Evolutionary conservation across 1,284 basidiomycete genomes (phyloP).

Genomic region (Boletus sp.): DNA sequence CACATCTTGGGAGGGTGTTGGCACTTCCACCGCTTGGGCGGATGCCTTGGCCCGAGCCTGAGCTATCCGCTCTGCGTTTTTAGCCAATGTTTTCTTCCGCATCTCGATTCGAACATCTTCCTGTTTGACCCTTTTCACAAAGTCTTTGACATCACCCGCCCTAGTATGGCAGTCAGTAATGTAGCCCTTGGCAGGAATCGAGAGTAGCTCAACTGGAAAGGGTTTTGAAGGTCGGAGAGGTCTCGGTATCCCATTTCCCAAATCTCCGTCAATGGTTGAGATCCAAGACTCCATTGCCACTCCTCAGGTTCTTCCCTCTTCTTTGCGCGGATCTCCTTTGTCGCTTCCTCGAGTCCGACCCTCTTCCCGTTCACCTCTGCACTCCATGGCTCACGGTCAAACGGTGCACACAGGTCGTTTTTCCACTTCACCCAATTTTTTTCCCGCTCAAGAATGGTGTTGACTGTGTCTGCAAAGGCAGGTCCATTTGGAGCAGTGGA

Average conservation of each 20-base stretch:
- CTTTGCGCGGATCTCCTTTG: conserved; percentile 50
- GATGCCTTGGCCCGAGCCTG: conserved; percentile 49
- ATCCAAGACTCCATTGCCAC: conserved; percentile 66
- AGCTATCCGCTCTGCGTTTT: conserved; percentile 49
- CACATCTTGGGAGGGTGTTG: conserved; percentile 30
- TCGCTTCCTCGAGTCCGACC: conserved; percentile 65
- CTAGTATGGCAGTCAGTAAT: conserved; percentile 40
- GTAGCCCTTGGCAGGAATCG: conserved; percentile 1
- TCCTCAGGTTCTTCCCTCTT: conserved; percentile 58
- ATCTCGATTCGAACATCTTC: conserved; percentile 66
- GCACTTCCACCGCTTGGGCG: conserved; percentile 24
- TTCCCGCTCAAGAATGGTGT: conserved; percentile 74
- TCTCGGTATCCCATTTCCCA: conserved; percentile 79
- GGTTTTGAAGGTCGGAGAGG: conserved; percentile 60
- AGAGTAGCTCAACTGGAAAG: conserved; percentile 59
- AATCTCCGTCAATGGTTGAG: conserved; percentile 70
- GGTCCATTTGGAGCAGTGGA: conserved; percentile 77
- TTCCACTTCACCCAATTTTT: conserved; percentile 89
- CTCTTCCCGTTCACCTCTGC: conserved; percentile 51
- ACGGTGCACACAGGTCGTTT: conserved; percentile 73
- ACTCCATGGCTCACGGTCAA: conserved; percentile 70
- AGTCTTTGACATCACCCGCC: conserved; percentile 71
- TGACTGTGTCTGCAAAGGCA: conserved; percentile 72
- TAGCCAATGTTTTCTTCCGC: conserved; percentile 58
- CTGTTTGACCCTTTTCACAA: conserved; percentile 67